Evolutionary conservation across 129 eudicot species (phyloP).

Genomic region (Arctium lappa): DNA sequence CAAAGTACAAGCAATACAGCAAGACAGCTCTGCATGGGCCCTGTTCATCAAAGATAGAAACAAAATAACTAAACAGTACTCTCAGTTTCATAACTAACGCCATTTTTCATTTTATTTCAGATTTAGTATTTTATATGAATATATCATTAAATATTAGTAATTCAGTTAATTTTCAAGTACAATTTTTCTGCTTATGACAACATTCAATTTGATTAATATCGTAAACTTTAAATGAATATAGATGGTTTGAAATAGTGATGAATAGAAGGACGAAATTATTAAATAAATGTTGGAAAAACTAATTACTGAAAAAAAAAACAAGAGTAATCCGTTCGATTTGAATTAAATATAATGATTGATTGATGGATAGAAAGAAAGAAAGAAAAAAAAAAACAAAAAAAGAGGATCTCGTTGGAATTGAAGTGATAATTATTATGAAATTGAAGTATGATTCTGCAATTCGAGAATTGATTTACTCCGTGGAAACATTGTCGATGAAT

Average conservation of each 20-base stretch:
- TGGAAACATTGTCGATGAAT: not conserved
- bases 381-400: not conserved
- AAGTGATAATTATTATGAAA: not conserved
- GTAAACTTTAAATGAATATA: not conserved
- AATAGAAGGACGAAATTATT: not conserved
- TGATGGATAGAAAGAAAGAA: not conserved
- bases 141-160: not conserved
- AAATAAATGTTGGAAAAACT: not conserved
- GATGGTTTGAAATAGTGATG: not conserved
- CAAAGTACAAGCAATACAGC: slow-evolving; percentile 12
- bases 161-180: not conserved
- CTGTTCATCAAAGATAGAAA: slow-evolving; percentile 22
- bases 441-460: not conserved
- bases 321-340: not conserved
- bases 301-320: not conserved
- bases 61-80: slow-evolving; percentile 23
- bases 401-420: not conserved
- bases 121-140: not conserved
- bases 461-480: not conserved
- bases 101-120: not conserved
- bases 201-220: not conserved
- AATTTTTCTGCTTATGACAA: not conserved
- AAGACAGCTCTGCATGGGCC: slow-evolving; percentile 33
- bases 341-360: slow-evolving; percentile 3
- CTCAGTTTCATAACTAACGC: not conserved